These are phyloP conservation scores for Calonectria crousiana DNA, from an alignment of 2,329 filamentous ascomycete species.

Conservation along the genomic window DNA sequence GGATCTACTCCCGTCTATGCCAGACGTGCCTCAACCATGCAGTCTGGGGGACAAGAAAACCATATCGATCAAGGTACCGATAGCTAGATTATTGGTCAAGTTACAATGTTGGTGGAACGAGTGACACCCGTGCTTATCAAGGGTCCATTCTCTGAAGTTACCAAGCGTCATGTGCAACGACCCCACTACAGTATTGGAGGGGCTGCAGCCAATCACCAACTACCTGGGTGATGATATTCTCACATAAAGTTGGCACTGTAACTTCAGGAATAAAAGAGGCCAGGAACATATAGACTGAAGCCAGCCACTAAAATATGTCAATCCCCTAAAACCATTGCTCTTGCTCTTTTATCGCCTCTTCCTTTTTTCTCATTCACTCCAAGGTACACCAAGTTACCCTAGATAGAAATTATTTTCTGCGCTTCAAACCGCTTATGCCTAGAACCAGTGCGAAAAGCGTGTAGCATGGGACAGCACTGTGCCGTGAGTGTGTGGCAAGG, in stretches of 20 bases:
- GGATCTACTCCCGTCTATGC: background rate
- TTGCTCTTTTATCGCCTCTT: background rate
- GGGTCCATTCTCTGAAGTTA: background rate
- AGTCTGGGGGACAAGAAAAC: background rate
- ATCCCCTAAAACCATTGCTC: background rate
- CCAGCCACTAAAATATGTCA: background rate
- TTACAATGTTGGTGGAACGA: background rate
- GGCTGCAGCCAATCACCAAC: background rate
- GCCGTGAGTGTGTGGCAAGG: background rate
- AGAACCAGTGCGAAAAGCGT: background rate
- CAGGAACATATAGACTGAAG: background rate
- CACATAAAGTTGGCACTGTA: background rate
- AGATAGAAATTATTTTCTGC: background rate
- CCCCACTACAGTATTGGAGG: background rate
- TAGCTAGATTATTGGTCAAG: background rate
- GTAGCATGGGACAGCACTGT: background rate
- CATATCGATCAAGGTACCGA: background rate
- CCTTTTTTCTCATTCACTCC: background rate
- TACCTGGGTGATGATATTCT: background rate
- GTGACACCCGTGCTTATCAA: background rate
- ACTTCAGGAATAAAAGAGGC: background rate
- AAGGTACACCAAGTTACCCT: background rate
- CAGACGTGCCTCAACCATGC: background rate
- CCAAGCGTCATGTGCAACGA: background rate
- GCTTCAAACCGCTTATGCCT: background rate